These are phyloP conservation scores for Talaromyces amestolkiae DNA, from an alignment of 2,329 filamentous ascomycete genomes.

Conservation along the genomic window DNA sequence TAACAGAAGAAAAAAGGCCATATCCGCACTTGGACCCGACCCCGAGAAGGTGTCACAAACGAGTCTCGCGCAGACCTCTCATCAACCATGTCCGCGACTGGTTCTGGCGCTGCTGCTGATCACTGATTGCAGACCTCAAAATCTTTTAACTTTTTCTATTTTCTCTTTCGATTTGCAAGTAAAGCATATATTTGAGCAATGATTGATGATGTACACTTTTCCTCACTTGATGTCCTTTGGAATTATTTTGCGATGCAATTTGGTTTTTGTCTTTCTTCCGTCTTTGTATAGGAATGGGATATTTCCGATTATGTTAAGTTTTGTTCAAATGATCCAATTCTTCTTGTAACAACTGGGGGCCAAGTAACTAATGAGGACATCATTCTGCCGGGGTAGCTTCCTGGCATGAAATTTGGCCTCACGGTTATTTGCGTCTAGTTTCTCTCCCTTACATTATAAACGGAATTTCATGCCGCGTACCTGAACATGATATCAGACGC, in stretches of 20 bases:
- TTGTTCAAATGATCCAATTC: background rate
- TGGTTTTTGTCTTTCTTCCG: background rate
- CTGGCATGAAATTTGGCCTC: background rate
- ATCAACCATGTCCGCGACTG: slow-evolving; percentile 20
- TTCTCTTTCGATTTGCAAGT: background rate
- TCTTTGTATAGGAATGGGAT: background rate
- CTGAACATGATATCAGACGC: background rate
- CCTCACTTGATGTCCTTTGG: background rate
- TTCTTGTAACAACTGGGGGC: background rate
- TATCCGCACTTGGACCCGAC: slow-evolving; percentile 71
- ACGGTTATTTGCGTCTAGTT: too few species aligned
- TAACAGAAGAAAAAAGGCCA: slow-evolving; percentile 55
- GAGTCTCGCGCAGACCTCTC: slow-evolving; percentile 32
- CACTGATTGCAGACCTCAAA: background rate
- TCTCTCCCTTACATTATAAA: too few species aligned
- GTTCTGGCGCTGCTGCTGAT: slow-evolving; percentile 2
- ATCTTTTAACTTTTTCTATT: background rate
- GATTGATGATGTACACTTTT: background rate
- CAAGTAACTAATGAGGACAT: too few species aligned
- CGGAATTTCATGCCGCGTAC: background rate
- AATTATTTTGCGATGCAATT: background rate
- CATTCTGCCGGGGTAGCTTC: too few species aligned
- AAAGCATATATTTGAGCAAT: background rate
- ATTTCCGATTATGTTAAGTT: background rate
- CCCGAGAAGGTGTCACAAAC: slow-evolving; percentile 47